A percentile compares a stretch with the other conserved stretches of the same genome.
These are phyloP conservation scores for Lactifluus pinguis DNA, from an alignment of 768 basidiomycete genomes.

Conservation along the genomic window DNA sequence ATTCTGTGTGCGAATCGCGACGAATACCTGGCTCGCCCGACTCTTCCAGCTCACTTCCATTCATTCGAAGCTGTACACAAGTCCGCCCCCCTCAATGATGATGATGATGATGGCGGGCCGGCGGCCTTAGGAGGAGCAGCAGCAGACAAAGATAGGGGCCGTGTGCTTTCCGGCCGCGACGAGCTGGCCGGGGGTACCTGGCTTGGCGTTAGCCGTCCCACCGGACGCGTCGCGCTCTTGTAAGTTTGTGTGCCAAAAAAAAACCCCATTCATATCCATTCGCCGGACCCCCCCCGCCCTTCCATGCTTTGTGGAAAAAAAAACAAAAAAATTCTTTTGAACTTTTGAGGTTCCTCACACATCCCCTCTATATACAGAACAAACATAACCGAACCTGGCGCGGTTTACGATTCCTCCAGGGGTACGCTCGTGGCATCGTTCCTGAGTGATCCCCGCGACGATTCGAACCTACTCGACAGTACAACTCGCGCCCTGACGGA, in stretches of 20 bases:
- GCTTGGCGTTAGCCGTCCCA: constrained; percentile 54
- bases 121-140: constrained; percentile 7
- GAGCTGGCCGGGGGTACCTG: constrained; percentile 69
- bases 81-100: not conserved
- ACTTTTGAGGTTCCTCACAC: not conserved
- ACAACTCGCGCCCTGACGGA: constrained; percentile 40
- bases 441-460: constrained; percentile 38
- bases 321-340: not conserved
- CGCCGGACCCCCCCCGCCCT: not conserved
- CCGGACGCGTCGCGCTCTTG: constrained; percentile 65
- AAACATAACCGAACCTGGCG: constrained; percentile 69
- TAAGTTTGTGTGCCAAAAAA: constrained; percentile 32
- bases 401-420: constrained; percentile 47
- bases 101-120: constrained; percentile 10
- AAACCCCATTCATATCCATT: not conserved
- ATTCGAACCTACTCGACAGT: constrained; percentile 37
- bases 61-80: constrained; percentile 35
- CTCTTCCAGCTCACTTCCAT: constrained; percentile 57
- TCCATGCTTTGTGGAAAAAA: not conserved
- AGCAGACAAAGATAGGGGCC: constrained; percentile 21
- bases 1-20: constrained; percentile 73
- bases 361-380: constrained; percentile 41
- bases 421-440: constrained; percentile 62
- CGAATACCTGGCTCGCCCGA: constrained; percentile 61
- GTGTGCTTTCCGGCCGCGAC: constrained; percentile 69